These are phyloP conservation scores for Metschnikowia gelsemii DNA, from an alignment of 805 yeast genomes.

Conservation along the genomic window DNA sequence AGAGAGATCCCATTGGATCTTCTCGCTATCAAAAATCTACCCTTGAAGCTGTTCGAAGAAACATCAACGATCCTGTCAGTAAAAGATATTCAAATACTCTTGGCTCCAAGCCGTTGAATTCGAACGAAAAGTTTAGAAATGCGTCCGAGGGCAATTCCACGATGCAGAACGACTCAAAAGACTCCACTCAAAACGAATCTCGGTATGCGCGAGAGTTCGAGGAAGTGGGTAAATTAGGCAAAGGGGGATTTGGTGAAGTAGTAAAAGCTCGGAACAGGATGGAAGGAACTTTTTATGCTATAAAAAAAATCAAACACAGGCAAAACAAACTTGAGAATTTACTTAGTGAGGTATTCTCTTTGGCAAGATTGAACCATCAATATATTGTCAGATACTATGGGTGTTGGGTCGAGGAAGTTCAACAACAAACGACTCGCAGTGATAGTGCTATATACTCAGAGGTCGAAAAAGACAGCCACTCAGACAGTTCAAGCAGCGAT, in stretches of 20 bases:
- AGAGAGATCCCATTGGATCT: constrained; percentile 14
- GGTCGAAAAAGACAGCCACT: constrained; percentile 12
- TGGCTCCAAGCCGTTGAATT: neutral
- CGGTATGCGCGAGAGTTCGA: constrained; percentile 93
- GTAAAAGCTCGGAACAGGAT: constrained; percentile 92
- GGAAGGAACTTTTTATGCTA: constrained; percentile 94
- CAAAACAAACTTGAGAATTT: constrained; percentile 77
- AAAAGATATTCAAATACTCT: constrained; percentile 1
- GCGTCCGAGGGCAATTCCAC: neutral
- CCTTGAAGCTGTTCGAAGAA: constrained; percentile 17
- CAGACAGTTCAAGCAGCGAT: constrained; percentile 16
- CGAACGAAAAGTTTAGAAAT: neutral
- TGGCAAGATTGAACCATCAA: constrained; percentile 91
- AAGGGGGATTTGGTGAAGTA: constrained; percentile 97
- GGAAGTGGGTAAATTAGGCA: constrained; percentile 86
- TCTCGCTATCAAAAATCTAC: constrained; percentile 14
- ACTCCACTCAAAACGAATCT: constrained; percentile 13
- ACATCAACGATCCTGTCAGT: neutral
- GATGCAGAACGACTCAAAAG: neutral
- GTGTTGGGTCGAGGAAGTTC: constrained; percentile 90
- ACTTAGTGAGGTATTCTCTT: constrained; percentile 84
- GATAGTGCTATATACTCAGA: constrained; percentile 22
- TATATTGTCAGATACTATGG: constrained; percentile 95
- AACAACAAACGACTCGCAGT: constrained; percentile 12
- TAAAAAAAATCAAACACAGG: constrained; percentile 84